Conservation (phyloP, 352 stramenopile genomes). For the Phytophthora europaea region DNA sequence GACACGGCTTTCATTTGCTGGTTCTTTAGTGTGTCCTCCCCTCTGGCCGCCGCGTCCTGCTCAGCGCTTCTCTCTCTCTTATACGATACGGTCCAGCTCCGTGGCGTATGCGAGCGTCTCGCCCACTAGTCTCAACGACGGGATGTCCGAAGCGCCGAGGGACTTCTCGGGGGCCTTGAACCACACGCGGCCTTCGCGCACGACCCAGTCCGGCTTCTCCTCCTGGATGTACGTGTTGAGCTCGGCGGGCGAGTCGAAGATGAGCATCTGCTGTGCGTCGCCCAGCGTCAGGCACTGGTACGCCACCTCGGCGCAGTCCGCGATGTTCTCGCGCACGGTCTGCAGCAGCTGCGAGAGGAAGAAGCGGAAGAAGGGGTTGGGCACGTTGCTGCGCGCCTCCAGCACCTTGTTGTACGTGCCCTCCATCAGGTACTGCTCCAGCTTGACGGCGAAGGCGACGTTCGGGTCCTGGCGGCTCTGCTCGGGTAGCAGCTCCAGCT, state of each 20-base stretch:
- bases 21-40: not conserved
- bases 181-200: constrained; percentile 87
- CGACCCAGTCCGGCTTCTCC: constrained; percentile 92
- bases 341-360: constrained; percentile 95
- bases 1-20: constrained; percentile 18
- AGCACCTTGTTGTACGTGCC: constrained; percentile 95
- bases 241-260: constrained; percentile 88
- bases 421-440: constrained; percentile 95
- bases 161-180: constrained; percentile 93
- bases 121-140: constrained; percentile 94
- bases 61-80: constrained; percentile 24
- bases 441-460: constrained; percentile 90
- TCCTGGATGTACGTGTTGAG: constrained; percentile 90
- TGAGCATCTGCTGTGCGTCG: constrained; percentile 95
- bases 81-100: constrained; percentile 95
- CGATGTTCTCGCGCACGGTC: constrained; percentile 96
- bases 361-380: constrained; percentile 94
- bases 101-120: constrained; percentile 97
- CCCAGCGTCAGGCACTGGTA: constrained; percentile 91
- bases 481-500: constrained; percentile 91
- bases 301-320: constrained; percentile 95
- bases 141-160: constrained; percentile 92
- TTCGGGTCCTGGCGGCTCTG: constrained; percentile 84
- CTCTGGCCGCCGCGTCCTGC: not conserved
- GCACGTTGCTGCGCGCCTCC: constrained; percentile 87